phyloP scores from a whole-genome alignment of 2,329 filamentous ascomycete genomes.

The Hypomyces rosellus region DNA sequence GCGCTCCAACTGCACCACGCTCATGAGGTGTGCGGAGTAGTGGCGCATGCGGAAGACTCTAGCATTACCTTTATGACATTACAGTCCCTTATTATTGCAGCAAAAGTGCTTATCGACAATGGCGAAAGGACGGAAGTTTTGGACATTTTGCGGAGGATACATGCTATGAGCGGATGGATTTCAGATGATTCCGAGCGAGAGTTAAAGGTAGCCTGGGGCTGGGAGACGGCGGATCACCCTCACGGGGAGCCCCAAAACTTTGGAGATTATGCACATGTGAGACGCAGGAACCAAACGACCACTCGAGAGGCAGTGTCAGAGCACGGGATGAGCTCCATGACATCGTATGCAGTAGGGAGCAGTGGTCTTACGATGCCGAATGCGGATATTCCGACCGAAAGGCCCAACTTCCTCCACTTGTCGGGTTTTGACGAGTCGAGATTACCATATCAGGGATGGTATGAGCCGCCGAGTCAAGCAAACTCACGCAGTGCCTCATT shows the following conservation, averaged over 20 bases:
- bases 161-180: constrained; percentile 71
- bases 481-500: not conserved
- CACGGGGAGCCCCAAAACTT: not conserved
- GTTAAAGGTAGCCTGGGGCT: constrained; percentile 72
- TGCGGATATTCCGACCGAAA: not conserved
- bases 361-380: not conserved
- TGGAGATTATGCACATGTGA: not conserved
- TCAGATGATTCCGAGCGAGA: constrained; percentile 66
- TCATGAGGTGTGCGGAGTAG: constrained; percentile 82
- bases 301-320: not conserved
- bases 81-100: constrained; percentile 71
- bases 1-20: constrained; percentile 67
- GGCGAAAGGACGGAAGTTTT: constrained; percentile 80
- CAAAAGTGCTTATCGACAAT: constrained; percentile 60
- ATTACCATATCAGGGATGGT: not conserved
- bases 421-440: not conserved
- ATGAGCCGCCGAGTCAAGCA: not conserved
- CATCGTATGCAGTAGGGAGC: not conserved
- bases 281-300: no score
- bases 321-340: not conserved
- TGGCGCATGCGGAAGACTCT: constrained; percentile 74
- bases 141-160: constrained; percentile 50
- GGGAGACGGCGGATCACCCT: constrained; percentile 36
- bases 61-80: constrained; percentile 75
- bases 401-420: not conserved